Base-by-base conservation (phyloP, 2,329 filamentous ascomycete species). In the Fusarium chaquense region DNA sequence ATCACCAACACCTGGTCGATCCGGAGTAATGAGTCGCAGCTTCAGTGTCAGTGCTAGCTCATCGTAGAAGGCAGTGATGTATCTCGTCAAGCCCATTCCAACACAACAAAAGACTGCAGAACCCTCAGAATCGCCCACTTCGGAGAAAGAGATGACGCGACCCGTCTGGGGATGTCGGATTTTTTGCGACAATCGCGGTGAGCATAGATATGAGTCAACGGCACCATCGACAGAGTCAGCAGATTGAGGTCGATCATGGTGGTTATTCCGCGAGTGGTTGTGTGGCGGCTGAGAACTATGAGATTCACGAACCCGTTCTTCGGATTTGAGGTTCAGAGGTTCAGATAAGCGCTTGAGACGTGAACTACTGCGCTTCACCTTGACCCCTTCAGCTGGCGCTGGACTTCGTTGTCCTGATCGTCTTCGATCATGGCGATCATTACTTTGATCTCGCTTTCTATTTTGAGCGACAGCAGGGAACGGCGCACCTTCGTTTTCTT, bases 1-100 rank as follows among this genome's bases (percentile, higher is more conserved):
- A 75, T 93, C 94, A 49, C 96, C 96, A 18, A 99, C 93, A 28
- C 96, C 96, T 57, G 96, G 96, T 55, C 96, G 89, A 79, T 99
- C 96, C 8, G 95, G 92, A 1, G 96, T 98, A 71, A 99, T 97
- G 53, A 99, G 85, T 22, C 96, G 89, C 59, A 99, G 81, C 78
- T 93, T 96, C 62, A 99, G 83, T 1, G 94, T 97, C 75, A 93
- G 83, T 4, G 96, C 96, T 55, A 99, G 84, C 78, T 99, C 96
- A 78, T 99, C 96, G 77, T 98, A 99, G 78, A 99, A 99, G 0
- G 94, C 94, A 65, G 93, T 98, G 63, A 99, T 92, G 77, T 96
- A 99, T 79, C 96, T 89, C 13, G 96, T 99, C 74, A 99, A 81
- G 0, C 96, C 96, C 96, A 99, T 99, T 22, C 96, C 96, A 4